Percentiles rank a stretch among this genome's conserved stretches.
These are phyloP conservation scores for Acidiella bohemica DNA, from an alignment of 495 filamentous ascomycete genomes.

Conservation along the genomic window DNA sequence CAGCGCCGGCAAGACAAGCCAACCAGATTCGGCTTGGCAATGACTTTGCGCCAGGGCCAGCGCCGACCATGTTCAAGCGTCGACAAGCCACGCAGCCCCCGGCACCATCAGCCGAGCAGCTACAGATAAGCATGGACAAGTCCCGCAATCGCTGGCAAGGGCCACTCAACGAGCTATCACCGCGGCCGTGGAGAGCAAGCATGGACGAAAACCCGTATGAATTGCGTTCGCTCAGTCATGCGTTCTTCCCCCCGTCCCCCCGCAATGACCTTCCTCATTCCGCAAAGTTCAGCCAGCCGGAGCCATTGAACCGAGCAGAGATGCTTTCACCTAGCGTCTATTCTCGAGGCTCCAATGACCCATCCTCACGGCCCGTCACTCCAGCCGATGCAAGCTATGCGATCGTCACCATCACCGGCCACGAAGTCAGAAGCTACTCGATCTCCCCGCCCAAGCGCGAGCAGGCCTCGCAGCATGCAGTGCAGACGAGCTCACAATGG, in stretches of 20 bases:
- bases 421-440: slow-evolving; percentile 23
- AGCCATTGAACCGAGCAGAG: background rate
- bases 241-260: background rate
- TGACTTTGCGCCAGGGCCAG: background rate
- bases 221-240: slow-evolving; percentile 14
- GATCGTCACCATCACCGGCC: slow-evolving; percentile 26
- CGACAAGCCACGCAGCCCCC: slow-evolving; percentile 11
- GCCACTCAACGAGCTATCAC: slow-evolving; percentile 23
- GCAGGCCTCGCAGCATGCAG: background rate
- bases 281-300: slow-evolving; percentile 9
- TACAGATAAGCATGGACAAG: slow-evolving; percentile 20
- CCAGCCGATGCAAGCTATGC: slow-evolving; percentile 15
- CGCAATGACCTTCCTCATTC: slow-evolving; percentile 9
- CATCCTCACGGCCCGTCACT: slow-evolving; percentile 18
- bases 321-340: slow-evolving; percentile 29
- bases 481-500: slow-evolving; percentile 25
- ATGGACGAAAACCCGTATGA: slow-evolving; percentile 21
- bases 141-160: slow-evolving; percentile 25
- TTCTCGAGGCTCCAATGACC: slow-evolving; percentile 24
- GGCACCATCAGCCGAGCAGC: slow-evolving; percentile 23
- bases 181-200: slow-evolving; percentile 5
- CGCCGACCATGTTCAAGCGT: slow-evolving; percentile 4
- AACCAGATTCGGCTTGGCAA: background rate
- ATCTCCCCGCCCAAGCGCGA: slow-evolving; percentile 18
- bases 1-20: background rate